Base-by-base conservation (phyloP, 2,329 filamentous ascomycete species). In the Bipolaris gigantea region DNA sequence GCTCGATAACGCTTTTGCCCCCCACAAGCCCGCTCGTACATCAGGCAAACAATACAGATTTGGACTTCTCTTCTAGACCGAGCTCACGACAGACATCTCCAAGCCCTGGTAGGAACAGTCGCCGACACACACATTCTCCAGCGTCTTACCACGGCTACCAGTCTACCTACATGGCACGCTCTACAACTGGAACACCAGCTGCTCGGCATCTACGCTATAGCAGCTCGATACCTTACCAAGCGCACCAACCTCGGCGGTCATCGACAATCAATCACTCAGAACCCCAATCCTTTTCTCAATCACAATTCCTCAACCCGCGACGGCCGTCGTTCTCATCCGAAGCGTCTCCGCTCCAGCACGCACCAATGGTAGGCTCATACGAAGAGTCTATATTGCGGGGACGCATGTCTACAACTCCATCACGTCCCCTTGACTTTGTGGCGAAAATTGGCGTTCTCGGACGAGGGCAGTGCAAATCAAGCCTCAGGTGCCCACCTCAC, bases 281-380 rank as follows among this genome's bases (percentile, higher is more conserved):
- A 35, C 65, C 72, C 9, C 70, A 71, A 33, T 78, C 74, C 13
- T 72, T 72, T 27, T 77, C 78, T 4, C 76, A 77, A 51, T 73
- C 76, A 15, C 77, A 79, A 1, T 62, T 81, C 40, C 66, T 82
- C 8, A 80, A 82, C 3, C 79, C 85, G 2, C 73, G 81, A 15
- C 82, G 91, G 39, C 86, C 88, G 0, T 97, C 92, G 0, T 79
- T 90, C 41, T 82, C 84, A 15, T 86, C 88, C 0, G 92, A 96
- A 41, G 77, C 81, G 2, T 91, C 90, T 2, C 88, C 90, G 4
- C 78, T 94, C 25, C 89, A 93, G 52, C 91, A 95, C 74, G 92
- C 93, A 8, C 92, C 92, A 3, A 95, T 99, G 89, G 93, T 97
- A 2, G 94, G 94, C 2, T 97, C 93, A 1, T 99, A 97, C 64